Conservation (phyloP, 2,329 filamentous ascomycete genomes). For the Alternaria burnsii region DNA sequence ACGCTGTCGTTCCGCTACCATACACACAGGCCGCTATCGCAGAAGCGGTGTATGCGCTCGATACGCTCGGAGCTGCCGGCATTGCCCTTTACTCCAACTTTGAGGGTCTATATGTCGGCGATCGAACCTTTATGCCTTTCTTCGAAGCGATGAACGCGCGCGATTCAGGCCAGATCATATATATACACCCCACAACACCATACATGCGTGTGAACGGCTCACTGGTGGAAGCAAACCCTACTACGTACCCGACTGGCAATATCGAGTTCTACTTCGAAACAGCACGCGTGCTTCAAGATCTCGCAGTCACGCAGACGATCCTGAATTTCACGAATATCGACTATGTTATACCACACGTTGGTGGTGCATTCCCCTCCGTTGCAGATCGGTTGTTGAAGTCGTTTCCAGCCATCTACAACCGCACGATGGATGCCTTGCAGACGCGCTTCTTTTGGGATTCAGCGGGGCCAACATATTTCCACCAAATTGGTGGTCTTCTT, state of each 20-base stretch:
- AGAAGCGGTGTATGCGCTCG: background rate
- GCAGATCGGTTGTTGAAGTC: conserved; percentile 9
- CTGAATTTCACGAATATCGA: conserved; percentile 19
- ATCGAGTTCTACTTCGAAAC: conserved; percentile 24
- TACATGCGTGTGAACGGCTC: background rate
- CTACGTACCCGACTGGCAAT: conserved; percentile 7
- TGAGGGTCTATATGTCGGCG: background rate
- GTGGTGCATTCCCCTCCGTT: conserved; percentile 16
- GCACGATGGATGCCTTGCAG: background rate
- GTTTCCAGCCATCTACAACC: conserved; percentile 6
- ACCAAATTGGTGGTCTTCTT: conserved; percentile 12
- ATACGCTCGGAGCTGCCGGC: background rate
- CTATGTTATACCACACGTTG: conserved; percentile 18
- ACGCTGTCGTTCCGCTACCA: conserved; percentile 16
- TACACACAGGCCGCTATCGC: conserved; percentile 3
- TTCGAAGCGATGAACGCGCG: background rate
- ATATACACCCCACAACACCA: background rate
- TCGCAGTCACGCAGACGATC: conserved; percentile 9
- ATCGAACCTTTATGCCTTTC: background rate
- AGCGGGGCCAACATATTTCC: conserved; percentile 11
- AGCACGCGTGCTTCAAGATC: conserved; percentile 14
- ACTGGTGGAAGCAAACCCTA: conserved; percentile 9
- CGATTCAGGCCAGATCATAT: background rate
- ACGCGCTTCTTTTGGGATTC: background rate
- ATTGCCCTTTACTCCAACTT: background rate